Percentiles rank a stretch among this genome's conserved stretches.
These are phyloP conservation scores for Basidiobolus meristosporus DNA, from an alignment of 371 early-diverging fungal species.

Conservation along the genomic window DNA sequence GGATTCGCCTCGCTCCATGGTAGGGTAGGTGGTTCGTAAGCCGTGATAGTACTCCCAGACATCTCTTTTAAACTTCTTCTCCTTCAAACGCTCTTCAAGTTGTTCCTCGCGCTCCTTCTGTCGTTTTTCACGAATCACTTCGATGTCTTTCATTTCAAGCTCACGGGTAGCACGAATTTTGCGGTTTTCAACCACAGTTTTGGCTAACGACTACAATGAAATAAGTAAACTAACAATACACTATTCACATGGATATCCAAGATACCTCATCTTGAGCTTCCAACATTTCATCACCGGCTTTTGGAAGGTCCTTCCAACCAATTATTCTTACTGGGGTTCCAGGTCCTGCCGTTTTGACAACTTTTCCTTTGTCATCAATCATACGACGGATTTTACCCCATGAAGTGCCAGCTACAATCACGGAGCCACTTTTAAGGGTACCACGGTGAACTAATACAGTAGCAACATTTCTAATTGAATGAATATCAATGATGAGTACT, in stretches of 20 bases:
- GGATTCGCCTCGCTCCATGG: constrained; percentile 7
- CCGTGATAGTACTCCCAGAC: constrained; percentile 1
- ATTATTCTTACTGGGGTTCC: constrained; percentile 73
- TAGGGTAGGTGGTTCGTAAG: constrained; percentile 1
- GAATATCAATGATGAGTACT: not conserved
- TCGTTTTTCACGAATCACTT: constrained; percentile 61
- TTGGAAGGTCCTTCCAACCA: constrained; percentile 87
- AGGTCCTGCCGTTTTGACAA: constrained; percentile 60
- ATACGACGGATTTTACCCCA: constrained; percentile 81
- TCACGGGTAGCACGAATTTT: constrained; percentile 29
- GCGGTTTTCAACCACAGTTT: constrained; percentile 51
- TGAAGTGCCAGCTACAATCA: constrained; percentile 64
- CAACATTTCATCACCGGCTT: constrained; percentile 75
- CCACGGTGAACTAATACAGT: constrained; percentile 78
- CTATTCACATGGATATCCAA: constrained; percentile 1
- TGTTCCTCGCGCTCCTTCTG: constrained; percentile 28
- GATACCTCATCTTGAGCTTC: constrained; percentile 46
- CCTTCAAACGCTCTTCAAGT: constrained; percentile 20
- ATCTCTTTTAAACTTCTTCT: constrained; percentile 10
- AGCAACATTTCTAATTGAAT: constrained; percentile 43
- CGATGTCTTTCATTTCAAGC: constrained; percentile 37
- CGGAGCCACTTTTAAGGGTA: constrained; percentile 49
- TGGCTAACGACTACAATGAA: constrained; percentile 42
- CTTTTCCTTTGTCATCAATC: constrained; percentile 52
- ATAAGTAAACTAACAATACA: constrained; percentile 1